Conservation (phyloP, 1,284 basidiomycete genomes). For the Rhizoctonia solani region DNA sequence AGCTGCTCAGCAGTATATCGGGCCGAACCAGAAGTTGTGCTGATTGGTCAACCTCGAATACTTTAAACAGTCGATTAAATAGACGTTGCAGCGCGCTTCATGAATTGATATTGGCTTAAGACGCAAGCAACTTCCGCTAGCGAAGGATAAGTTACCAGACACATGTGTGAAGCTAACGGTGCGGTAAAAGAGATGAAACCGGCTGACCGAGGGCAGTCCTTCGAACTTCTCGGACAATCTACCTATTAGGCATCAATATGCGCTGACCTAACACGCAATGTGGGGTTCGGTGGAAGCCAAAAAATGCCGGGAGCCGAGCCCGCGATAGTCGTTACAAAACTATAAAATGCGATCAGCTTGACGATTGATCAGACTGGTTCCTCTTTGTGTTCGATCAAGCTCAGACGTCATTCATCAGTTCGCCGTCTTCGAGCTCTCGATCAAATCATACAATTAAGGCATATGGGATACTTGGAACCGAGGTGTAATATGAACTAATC, state of each 20-base stretch:
- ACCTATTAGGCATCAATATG: background rate
- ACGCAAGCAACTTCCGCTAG: background rate
- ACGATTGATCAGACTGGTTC: background rate
- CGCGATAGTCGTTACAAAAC: background rate
- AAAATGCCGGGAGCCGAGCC: background rate
- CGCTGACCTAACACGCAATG: slow-evolving; percentile 20
- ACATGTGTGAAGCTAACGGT: background rate
- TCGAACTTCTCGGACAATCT: slow-evolving; percentile 2
- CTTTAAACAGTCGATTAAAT: background rate
- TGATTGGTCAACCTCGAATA: background rate
- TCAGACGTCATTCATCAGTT: too few relatives aligned
- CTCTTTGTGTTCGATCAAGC: too few relatives aligned
- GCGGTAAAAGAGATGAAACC: background rate
- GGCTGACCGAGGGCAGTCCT: too few relatives aligned
- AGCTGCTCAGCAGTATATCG: background rate
- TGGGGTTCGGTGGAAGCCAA: slow-evolving; percentile 31
- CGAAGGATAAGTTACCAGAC: background rate
- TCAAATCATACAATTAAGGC: too few relatives aligned
- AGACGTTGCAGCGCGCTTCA: background rate
- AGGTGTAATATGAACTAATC: too few relatives aligned
- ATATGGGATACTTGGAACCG: too few relatives aligned
- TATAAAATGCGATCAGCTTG: background rate
- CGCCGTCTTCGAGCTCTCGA: too few relatives aligned
- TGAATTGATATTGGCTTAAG: background rate
- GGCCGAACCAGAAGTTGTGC: background rate